A percentile compares a stretch with the other conserved stretches of the same genome.
phyloP scores from a whole-genome alignment of 1,139 yeast genomes.

The Hemisphaericaspora lyxosophila region DNA sequence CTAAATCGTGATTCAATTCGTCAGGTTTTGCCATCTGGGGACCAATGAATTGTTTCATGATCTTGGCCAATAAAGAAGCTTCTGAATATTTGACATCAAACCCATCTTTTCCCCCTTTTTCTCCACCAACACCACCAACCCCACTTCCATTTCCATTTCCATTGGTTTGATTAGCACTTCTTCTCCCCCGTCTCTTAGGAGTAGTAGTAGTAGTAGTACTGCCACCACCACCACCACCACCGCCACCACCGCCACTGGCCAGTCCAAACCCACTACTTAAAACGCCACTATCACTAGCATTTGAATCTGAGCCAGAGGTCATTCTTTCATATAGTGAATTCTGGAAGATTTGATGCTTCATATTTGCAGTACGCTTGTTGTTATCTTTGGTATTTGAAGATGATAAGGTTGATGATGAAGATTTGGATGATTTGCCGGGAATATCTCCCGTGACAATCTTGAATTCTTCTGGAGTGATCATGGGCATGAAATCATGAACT shows the following conservation, averaged over 20 bases:
- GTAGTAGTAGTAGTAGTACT: slow-evolving; percentile 3
- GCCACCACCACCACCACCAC: slow-evolving; percentile 2
- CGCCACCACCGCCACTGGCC: slow-evolving; percentile 11
- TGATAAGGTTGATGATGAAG: background rate
- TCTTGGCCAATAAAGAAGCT: slow-evolving; percentile 41
- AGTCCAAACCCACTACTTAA: slow-evolving; percentile 4
- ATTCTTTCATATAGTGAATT: slow-evolving; percentile 39
- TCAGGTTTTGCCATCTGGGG: slow-evolving; percentile 39
- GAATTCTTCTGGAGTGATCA: slow-evolving; percentile 39
- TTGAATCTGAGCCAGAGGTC: slow-evolving; percentile 46
- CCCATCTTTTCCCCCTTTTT: slow-evolving; percentile 13
- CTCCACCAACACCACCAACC: slow-evolving; percentile 13
- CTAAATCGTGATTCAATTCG: slow-evolving; percentile 38
- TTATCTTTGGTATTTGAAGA: slow-evolving; percentile 20
- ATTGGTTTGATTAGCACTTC: slow-evolving; percentile 19
- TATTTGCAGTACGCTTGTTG: slow-evolving; percentile 19
- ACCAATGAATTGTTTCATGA: slow-evolving; percentile 46
- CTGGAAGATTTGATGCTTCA: slow-evolving; percentile 44
- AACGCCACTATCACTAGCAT: slow-evolving; percentile 16
- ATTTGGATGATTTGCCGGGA: slow-evolving; percentile 23
- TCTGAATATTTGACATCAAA: slow-evolving; percentile 33
- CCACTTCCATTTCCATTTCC: slow-evolving; percentile 8
- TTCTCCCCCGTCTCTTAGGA: slow-evolving; percentile 27
- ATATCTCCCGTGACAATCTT: slow-evolving; percentile 42
- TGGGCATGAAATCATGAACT: slow-evolving; percentile 48